These are phyloP conservation scores for Leccinum arenicola DNA, from an alignment of 768 basidiomycete genomes.

Conservation along the genomic window DNA sequence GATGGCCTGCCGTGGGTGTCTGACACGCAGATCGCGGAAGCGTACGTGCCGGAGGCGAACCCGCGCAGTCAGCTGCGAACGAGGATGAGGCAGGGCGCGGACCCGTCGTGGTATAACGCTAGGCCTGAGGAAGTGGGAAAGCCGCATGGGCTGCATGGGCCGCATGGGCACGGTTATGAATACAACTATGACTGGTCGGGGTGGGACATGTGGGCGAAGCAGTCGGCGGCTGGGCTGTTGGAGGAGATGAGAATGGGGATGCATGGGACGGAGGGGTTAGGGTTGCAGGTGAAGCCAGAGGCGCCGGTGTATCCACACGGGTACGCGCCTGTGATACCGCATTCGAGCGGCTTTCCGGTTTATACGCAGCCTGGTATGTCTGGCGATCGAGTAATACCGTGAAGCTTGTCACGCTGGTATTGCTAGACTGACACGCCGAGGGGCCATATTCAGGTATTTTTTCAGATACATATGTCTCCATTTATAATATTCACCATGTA, in stretches of 20 bases:
- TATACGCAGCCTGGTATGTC: conserved; percentile 10
- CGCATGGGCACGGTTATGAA: not conserved
- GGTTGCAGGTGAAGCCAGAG: not conserved
- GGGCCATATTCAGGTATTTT: not conserved
- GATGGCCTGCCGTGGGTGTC: conserved; percentile 46
- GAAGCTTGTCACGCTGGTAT: not conserved
- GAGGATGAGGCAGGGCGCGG: conserved; percentile 11
- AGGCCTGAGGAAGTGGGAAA: conserved; percentile 6
- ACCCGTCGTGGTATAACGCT: conserved; percentile 30
- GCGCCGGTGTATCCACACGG: conserved; percentile 20
- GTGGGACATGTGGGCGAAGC: conserved; percentile 28
- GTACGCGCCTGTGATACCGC: conserved; percentile 12
- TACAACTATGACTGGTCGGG: conserved; percentile 11
- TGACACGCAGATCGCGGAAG: conserved; percentile 39
- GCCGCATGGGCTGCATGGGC: not conserved
- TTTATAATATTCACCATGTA: not conserved
- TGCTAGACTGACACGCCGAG: not conserved
- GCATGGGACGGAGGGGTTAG: conserved; percentile 1
- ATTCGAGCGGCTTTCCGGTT: not conserved
- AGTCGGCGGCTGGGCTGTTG: conserved; percentile 15
- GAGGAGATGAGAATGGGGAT: not conserved
- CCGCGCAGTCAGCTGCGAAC: conserved; percentile 18
- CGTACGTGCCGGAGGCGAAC: conserved; percentile 40
- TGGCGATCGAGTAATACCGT: not conserved
- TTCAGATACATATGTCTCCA: not conserved